phyloP scores from a whole-genome alignment of 805 yeast genomes.

The Isabelozyma heimii region DNA sequence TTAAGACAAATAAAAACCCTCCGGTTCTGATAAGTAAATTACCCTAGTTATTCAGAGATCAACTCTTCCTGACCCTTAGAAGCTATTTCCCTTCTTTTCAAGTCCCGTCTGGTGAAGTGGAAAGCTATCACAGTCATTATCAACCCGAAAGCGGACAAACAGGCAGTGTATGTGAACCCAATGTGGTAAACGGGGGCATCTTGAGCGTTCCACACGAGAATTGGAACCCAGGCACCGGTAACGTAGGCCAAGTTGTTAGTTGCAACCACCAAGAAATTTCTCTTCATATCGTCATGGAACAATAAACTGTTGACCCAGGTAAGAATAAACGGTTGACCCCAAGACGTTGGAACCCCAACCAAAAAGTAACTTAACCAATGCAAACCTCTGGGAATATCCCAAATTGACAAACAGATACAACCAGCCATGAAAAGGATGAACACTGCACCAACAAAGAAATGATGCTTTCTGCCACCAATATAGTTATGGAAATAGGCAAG shows the following conservation, averaged over 20 bases:
- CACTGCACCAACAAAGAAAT: slow-evolving; percentile 8
- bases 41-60: background rate
- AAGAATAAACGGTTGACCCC: slow-evolving; percentile 19
- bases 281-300: slow-evolving; percentile 20
- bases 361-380: slow-evolving; percentile 18
- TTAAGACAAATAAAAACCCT: too few relatives aligned
- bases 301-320: slow-evolving; percentile 20
- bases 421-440: slow-evolving; percentile 14
- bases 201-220: slow-evolving; percentile 36
- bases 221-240: slow-evolving; percentile 40
- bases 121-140: slow-evolving; percentile 21
- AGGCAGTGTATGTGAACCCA: slow-evolving; percentile 39
- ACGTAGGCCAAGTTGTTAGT: slow-evolving; percentile 44
- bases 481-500: slow-evolving; percentile 37
- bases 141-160: slow-evolving; percentile 28
- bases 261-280: slow-evolving; percentile 35
- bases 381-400: slow-evolving; percentile 17
- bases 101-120: slow-evolving; percentile 17
- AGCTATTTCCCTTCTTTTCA: background rate
- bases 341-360: slow-evolving; percentile 14
- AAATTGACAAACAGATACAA: slow-evolving; percentile 12
- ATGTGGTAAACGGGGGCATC: slow-evolving; percentile 34
- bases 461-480: slow-evolving; percentile 23
- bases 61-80: background rate
- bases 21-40: too few relatives aligned